These are phyloP conservation scores for Populus hybrid DNA, from an alignment of 441 rosid species.

Conservation along the genomic window DNA sequence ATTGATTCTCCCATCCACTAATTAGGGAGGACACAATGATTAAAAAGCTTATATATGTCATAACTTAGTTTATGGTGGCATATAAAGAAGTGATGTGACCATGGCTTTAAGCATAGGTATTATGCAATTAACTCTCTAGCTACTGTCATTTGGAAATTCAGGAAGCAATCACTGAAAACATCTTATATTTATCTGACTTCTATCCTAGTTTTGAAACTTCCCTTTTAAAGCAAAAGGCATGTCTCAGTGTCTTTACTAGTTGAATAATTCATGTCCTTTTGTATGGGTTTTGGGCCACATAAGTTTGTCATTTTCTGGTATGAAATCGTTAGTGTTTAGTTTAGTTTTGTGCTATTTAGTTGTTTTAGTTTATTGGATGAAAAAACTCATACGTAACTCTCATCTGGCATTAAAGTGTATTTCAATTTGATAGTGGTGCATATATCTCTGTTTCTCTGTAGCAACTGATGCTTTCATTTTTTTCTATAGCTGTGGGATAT, in stretches of 20 bases:
- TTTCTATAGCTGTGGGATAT: conserved; percentile 63
- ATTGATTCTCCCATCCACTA: conserved; percentile 5
- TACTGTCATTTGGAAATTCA: not conserved
- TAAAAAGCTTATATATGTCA: not conserved
- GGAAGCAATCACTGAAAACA: not conserved
- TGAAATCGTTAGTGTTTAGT: not conserved
- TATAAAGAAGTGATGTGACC: not conserved
- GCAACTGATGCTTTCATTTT: conserved; percentile 23
- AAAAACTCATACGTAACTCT: not conserved
- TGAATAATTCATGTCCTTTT: not conserved
- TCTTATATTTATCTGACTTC: not conserved
- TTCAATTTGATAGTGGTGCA: conserved; percentile 10
- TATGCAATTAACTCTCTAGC: not conserved
- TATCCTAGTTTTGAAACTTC: not conserved
- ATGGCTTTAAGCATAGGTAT: not conserved
- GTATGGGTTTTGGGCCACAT: not conserved
- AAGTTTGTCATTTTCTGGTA: not conserved
- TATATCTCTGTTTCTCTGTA: conserved; percentile 5
- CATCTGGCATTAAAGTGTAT: not conserved
- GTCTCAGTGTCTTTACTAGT: not conserved
- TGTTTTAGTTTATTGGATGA: no score
- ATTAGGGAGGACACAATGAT: not conserved
- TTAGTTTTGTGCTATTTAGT: not conserved
- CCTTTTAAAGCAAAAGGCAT: not conserved
- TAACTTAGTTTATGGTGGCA: not conserved